Conservation (phyloP, 495 filamentous ascomycete species). For the Podospora bellae-mahoneyi region DNA sequence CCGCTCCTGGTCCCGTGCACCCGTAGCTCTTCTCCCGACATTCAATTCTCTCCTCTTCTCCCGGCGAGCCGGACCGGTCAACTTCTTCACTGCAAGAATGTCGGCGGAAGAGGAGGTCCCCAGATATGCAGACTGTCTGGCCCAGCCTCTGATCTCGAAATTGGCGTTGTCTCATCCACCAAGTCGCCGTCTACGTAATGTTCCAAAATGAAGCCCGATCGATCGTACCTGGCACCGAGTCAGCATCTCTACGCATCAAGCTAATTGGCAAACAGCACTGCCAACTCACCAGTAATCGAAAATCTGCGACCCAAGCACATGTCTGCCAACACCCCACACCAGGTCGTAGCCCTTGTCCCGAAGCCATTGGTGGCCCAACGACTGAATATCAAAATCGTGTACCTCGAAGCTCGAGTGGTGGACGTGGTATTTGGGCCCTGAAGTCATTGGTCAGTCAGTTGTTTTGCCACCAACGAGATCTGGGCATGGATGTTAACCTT, state of each 20-base stretch:
- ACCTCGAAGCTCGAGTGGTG: slow-evolving; percentile 71
- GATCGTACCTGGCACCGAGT: background rate
- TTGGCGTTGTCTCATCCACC: slow-evolving; percentile 11
- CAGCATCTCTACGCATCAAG: slow-evolving; percentile 29
- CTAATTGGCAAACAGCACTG: slow-evolving; percentile 50
- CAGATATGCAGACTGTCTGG: slow-evolving; percentile 10
- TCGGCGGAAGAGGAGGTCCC: slow-evolving; percentile 9
- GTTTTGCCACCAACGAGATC: background rate
- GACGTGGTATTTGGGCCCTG: slow-evolving; percentile 48
- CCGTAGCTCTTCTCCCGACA: background rate
- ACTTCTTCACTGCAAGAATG: slow-evolving; percentile 5
- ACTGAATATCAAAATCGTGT: slow-evolving; percentile 66
- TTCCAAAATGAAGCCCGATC: background rate
- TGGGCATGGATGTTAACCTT: slow-evolving; percentile 6
- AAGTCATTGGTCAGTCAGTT: slow-evolving; percentile 9
- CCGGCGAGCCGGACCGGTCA: background rate
- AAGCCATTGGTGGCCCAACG: slow-evolving; percentile 66
- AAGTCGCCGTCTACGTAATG: slow-evolving; percentile 7
- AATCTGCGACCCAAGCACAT: slow-evolving; percentile 58
- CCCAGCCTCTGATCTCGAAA: slow-evolving; percentile 1
- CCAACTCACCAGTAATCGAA: slow-evolving; percentile 61
- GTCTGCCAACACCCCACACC: slow-evolving; percentile 66
- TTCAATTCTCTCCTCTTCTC: background rate
- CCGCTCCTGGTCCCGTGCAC: background rate
- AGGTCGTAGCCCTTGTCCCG: slow-evolving; percentile 55